Evolutionary conservation across 768 basidiomycete genomes (phyloP).

Genomic region (Clitopilus hobsonii): DNA sequence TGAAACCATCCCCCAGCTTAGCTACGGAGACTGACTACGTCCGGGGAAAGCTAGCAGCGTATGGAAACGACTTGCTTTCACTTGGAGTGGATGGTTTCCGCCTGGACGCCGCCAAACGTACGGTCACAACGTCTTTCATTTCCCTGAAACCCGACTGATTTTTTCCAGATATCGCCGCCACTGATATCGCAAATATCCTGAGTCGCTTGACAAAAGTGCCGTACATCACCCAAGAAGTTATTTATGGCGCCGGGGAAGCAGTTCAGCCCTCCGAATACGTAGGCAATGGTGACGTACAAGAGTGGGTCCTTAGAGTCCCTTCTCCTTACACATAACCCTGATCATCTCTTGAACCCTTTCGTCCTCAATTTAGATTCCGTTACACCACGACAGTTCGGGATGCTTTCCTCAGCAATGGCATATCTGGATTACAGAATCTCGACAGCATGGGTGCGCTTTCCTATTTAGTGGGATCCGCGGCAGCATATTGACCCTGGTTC

Average conservation of each 20-base stretch:
- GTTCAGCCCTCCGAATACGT: conserved; percentile 54
- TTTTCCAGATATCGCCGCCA: conserved; percentile 44
- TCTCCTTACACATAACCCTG: too few relatives aligned
- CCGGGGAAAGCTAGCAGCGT: conserved; percentile 45
- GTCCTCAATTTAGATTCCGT: conserved; percentile 59
- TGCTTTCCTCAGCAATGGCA: conserved; percentile 47
- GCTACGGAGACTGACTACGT: conserved; percentile 62
- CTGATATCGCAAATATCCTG: conserved; percentile 52
- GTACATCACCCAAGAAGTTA: conserved; percentile 65
- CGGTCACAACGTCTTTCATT: conserved; percentile 6
- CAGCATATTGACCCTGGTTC: neutral
- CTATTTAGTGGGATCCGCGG: neutral
- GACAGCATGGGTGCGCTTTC: conserved; percentile 38
- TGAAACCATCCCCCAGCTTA: conserved; percentile 30
- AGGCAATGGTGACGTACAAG: conserved; percentile 59
- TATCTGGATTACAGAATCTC: conserved; percentile 47
- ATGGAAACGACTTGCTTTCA: conserved; percentile 56
- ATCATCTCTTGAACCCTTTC: neutral
- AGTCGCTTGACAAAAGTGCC: conserved; percentile 33
- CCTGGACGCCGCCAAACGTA: conserved; percentile 64
- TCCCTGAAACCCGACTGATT: neutral
- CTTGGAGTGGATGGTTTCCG: conserved; percentile 61
- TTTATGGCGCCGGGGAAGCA: conserved; percentile 47
- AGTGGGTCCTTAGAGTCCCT: conserved; percentile 26
- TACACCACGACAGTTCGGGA: conserved; percentile 48